phyloP scores from a whole-genome alignment of 371 early-diverging fungal genomes.

The Parasitella parasitica region DNA sequence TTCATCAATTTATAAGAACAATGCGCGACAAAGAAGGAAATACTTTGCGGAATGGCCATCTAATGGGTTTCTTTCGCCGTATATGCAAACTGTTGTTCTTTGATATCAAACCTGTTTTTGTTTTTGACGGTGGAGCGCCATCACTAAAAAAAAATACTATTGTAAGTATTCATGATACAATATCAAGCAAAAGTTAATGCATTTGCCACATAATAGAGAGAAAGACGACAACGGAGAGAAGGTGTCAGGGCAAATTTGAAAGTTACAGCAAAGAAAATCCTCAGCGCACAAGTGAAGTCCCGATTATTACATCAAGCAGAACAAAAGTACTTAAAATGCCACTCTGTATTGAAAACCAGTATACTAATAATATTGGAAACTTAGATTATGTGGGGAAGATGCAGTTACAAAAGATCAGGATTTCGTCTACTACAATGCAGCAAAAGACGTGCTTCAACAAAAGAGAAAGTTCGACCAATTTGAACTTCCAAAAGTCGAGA shows the following conservation, averaged over 20 bases:
- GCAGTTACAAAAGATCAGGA: slow-evolving; percentile 14
- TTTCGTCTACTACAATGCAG: slow-evolving; percentile 42
- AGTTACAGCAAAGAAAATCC: slow-evolving; percentile 81
- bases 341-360: slow-evolving; percentile 10
- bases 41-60: slow-evolving; percentile 77
- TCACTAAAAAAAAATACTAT: slow-evolving; percentile 80
- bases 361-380: background rate
- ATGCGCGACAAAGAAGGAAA: slow-evolving; percentile 90
- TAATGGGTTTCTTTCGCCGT: slow-evolving; percentile 92
- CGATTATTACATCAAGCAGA: slow-evolving; percentile 54
- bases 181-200: background rate
- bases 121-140: slow-evolving; percentile 94
- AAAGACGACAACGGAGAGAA: slow-evolving; percentile 54
- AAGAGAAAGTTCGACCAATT: slow-evolving; percentile 70
- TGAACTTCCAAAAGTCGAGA: slow-evolving; percentile 57
- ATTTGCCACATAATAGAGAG: slow-evolving; percentile 35
- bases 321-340: slow-evolving; percentile 20
- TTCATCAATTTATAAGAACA: slow-evolving; percentile 93
- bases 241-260: slow-evolving; percentile 56
- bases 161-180: slow-evolving; percentile 39
- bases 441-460: slow-evolving; percentile 26
- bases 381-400: slow-evolving; percentile 11
- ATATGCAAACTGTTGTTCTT: slow-evolving; percentile 93
- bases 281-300: slow-evolving; percentile 75
- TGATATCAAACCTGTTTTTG: slow-evolving; percentile 92